phyloP scores from a whole-genome alignment of 345 rosid genomes.

The Trapa bicornis region DNA sequence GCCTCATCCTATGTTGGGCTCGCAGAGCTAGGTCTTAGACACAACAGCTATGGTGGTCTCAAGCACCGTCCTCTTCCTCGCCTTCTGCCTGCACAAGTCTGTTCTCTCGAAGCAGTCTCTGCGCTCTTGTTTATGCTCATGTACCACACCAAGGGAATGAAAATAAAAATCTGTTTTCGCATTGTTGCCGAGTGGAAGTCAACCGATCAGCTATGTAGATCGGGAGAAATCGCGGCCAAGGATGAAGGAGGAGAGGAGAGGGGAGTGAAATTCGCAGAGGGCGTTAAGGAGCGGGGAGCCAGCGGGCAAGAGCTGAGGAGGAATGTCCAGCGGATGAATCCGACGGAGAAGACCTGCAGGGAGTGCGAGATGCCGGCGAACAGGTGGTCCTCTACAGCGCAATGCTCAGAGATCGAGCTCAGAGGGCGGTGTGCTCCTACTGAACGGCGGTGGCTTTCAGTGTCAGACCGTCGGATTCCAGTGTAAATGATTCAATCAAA shows the following conservation, averaged over 20 bases:
- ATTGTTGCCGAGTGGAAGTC: background rate
- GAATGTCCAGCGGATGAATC: background rate
- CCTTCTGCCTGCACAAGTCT: conserved; percentile 39
- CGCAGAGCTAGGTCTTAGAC: conserved; percentile 35
- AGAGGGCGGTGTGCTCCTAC: conserved; percentile 13
- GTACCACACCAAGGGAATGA: background rate
- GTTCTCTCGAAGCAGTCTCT: conserved; percentile 2
- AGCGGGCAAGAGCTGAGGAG: conserved; percentile 6
- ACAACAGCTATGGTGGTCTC: conserved; percentile 70
- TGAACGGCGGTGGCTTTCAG: background rate
- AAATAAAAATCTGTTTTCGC: too few species aligned
- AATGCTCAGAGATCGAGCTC: conserved; percentile 11
- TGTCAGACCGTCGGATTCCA: background rate
- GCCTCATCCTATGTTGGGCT: background rate
- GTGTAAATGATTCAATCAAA: background rate
- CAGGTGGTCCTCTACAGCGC: conserved; percentile 7
- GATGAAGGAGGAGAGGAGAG: conserved; percentile 34
- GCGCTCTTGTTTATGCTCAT: conserved; percentile 13
- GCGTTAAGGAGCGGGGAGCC: conserved; percentile 39
- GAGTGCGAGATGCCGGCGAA: conserved; percentile 8
- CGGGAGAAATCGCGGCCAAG: conserved; percentile 6
- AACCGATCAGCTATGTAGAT: conserved; percentile 13
- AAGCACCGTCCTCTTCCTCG: conserved; percentile 50
- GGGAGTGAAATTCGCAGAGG: conserved; percentile 43
- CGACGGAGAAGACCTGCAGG: conserved; percentile 4